These are phyloP conservation scores for Triangularia verruculosa DNA, from an alignment of 2,329 filamentous ascomycete species.

Conservation along the genomic window DNA sequence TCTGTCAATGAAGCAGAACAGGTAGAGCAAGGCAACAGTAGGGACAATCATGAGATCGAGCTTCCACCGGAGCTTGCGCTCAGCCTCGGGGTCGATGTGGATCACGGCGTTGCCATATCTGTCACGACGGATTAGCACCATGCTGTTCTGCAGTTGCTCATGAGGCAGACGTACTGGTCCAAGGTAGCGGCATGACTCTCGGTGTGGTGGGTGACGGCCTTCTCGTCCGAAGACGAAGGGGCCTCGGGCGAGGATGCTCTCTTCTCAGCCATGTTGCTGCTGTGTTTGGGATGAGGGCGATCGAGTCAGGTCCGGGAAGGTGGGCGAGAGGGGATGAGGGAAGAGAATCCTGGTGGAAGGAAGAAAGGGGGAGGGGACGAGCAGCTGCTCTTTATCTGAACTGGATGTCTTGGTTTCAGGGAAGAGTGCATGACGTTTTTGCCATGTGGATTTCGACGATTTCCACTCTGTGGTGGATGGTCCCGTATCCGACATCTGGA, in stretches of 20 bases:
- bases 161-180: constrained; percentile 38
- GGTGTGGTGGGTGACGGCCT: constrained; percentile 9
- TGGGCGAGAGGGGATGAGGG: constrained; percentile 2
- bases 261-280: constrained; percentile 22
- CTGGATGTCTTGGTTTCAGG: not conserved
- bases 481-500: constrained; percentile 3
- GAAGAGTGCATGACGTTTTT: not conserved
- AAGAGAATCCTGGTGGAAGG: not conserved
- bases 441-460: constrained; percentile 12
- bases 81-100: constrained; percentile 54
- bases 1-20: constrained; percentile 69
- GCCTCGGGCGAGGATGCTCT: constrained; percentile 5
- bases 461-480: not conserved
- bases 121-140: constrained; percentile 29
- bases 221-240: constrained; percentile 15
- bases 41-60: constrained; percentile 63
- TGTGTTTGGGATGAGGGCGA: not conserved
- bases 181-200: constrained; percentile 41
- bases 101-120: constrained; percentile 37
- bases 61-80: constrained; percentile 55
- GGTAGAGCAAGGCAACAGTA: constrained; percentile 60
- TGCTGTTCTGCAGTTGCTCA: not conserved
- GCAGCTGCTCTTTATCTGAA: constrained; percentile 1
- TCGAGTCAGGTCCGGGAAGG: not conserved
- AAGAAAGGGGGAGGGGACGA: not conserved